Evolutionary conservation across 148 eudicot species (phyloP).

Genomic region (Suaeda aralocaspica): DNA sequence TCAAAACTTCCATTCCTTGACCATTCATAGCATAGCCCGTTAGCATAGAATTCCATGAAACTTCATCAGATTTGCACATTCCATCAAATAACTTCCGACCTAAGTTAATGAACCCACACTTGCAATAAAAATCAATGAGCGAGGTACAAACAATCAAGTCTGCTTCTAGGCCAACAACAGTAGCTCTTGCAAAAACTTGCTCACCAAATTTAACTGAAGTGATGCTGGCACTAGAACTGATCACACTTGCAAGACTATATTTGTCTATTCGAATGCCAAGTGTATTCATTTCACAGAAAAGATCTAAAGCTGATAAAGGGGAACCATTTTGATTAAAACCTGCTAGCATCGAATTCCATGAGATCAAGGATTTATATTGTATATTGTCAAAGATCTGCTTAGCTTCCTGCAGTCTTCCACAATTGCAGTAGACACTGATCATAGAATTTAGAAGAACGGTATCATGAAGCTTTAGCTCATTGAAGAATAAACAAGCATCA

Average conservation of each 20-base stretch:
- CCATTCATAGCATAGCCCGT: slow-evolving; percentile 93
- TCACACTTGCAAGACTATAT: slow-evolving; percentile 68
- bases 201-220: slow-evolving; percentile 65
- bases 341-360: slow-evolving; percentile 88
- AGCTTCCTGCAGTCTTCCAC: slow-evolving; percentile 79
- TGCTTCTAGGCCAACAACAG: slow-evolving; percentile 49
- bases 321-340: slow-evolving; percentile 76
- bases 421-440: slow-evolving; percentile 63
- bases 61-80: slow-evolving; percentile 49
- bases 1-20: slow-evolving; percentile 55
- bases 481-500: slow-evolving; percentile 61
- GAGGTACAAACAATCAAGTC: slow-evolving; percentile 66
- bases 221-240: slow-evolving; percentile 76
- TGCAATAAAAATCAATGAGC: slow-evolving; percentile 77
- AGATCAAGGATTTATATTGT: slow-evolving; percentile 57
- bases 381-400: slow-evolving; percentile 54
- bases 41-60: slow-evolving; percentile 83
- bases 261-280: slow-evolving; percentile 48
- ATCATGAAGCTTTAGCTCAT: slow-evolving; percentile 59
- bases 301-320: slow-evolving; percentile 51
- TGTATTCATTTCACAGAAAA: slow-evolving; percentile 59
- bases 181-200: slow-evolving; percentile 67
- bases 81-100: slow-evolving; percentile 58
- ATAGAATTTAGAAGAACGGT: slow-evolving; percentile 80
- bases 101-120: slow-evolving; percentile 64